Conservation (phyloP, 352 stramenopile genomes). For the Pythium angustatum region DNA sequence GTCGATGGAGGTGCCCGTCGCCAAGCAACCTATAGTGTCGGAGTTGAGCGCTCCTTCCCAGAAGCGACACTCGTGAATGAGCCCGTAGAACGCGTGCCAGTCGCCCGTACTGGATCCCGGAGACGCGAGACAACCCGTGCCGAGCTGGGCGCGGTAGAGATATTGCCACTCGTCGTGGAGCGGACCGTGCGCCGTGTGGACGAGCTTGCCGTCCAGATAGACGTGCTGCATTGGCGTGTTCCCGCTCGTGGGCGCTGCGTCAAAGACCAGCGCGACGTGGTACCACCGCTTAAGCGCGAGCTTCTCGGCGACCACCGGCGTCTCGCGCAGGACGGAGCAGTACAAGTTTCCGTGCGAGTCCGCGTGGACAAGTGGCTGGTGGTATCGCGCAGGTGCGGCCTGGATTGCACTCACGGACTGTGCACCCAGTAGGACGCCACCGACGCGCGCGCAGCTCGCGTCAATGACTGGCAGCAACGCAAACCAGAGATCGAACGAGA, state of each 20-base stretch:
- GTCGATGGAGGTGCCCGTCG: no score
- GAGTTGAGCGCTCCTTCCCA: not conserved
- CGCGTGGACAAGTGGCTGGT: conserved; percentile 41
- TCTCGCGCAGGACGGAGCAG: conserved; percentile 38
- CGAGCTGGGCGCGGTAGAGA: not conserved
- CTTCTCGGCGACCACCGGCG: not conserved
- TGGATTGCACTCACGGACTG: conserved; percentile 32
- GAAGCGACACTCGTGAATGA: not conserved
- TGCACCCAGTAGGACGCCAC: conserved; percentile 39
- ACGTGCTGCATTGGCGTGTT: not conserved
- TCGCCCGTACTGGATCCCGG: no score
- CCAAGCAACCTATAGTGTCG: no score
- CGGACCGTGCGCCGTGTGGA: not conserved
- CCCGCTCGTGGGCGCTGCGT: conserved; percentile 6
- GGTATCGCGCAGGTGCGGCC: conserved; percentile 32
- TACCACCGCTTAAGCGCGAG: conserved; percentile 45
- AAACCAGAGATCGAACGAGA: conserved; percentile 8
- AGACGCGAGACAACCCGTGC: not conserved
- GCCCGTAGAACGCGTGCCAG: not conserved
- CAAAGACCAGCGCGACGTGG: conserved; percentile 25
- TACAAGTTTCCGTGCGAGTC: conserved; percentile 37
- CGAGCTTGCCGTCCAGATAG: not conserved
- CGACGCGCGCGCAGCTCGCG: not conserved
- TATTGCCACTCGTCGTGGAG: not conserved
- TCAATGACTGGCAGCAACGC: not conserved